Evolutionary conservation across 1,139 yeast species (phyloP), one percentile per base, ranked within the genome.

Genomic region (Eremothecium gossypii): DNA sequence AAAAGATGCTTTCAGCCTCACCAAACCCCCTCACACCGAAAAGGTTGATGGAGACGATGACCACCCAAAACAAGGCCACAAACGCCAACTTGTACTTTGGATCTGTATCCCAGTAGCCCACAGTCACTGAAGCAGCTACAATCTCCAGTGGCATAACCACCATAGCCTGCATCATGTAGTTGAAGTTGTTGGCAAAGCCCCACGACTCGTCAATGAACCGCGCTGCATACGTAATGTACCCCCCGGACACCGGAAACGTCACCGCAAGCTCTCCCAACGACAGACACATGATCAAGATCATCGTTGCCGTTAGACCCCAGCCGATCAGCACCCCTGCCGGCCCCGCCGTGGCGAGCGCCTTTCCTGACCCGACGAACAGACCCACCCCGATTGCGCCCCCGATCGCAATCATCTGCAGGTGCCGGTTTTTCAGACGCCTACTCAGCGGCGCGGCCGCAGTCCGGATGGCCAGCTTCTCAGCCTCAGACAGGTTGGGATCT

Each of bases 141-240:
- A 82, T 70, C 61, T 82, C 89, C 49, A 80, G 65, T 6, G 91
- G 89, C 44, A 81, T 60, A 27, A 79, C 79, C 41, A 79, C 73
- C 30, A 80, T 68, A 87, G 87, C 80, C 61, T 78, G 81, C 46
- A 81, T 55, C 47, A 81, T 79, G 57, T 82, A 82, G 60, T 79
- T 79, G 75, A 79, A 77, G 32, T 83, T 85, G 68, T 74, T 74
- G 33, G 85, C 83, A 58, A 83, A 84, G 41, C 89, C 89, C 71
- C 82, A 76, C 9, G 84, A 73, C 6, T 82, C 78, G 51, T 79
- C 83, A 38, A 80, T 68, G 52, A 82, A 82, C 49, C 84, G 68
- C 4, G 82, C 73, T 41, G 83, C 75, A 52, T 74, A 79, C 26
- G 82, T 77, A 38, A 81, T 77, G 58, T 80, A 81, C 10, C 86